phyloP scores from a whole-genome alignment of 768 basidiomycete genomes.

The Guyanaporus albipodus region DNA sequence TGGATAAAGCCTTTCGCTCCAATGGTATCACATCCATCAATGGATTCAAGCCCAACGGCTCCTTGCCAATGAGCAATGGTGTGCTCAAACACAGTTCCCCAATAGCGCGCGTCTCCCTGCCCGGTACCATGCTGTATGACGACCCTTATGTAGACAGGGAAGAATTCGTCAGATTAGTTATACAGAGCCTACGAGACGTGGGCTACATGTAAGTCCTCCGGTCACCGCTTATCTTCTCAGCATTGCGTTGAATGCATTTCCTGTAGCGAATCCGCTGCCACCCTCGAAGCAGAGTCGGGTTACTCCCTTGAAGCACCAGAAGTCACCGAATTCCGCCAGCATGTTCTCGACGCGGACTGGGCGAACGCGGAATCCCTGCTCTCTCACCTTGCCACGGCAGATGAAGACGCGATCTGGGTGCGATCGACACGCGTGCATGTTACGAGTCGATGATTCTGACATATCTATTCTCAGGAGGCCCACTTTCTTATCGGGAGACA shows the following conservation, averaged over 20 bases:
- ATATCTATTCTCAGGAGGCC: conserved; percentile 53
- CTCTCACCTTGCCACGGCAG: conserved; percentile 60
- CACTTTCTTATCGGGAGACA: conserved; percentile 89
- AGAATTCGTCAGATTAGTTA: conserved; percentile 84
- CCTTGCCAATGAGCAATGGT: conserved; percentile 48
- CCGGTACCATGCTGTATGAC: conserved; percentile 73
- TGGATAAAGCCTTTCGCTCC: conserved; percentile 31
- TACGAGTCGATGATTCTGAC: conserved; percentile 16
- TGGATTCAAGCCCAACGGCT: conserved; percentile 34
- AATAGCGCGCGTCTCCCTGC: conserved; percentile 60
- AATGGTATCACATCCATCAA: conserved; percentile 43
- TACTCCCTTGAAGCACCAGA: conserved; percentile 77
- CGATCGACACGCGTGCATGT: conserved; percentile 27
- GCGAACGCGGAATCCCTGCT: conserved; percentile 69
- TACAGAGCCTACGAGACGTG: conserved; percentile 87
- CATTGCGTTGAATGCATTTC: conserved; percentile 9
- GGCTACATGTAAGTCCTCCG: conserved; percentile 59
- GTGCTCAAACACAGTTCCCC: conserved; percentile 43
- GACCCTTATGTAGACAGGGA: conserved; percentile 80
- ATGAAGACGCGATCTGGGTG: conserved; percentile 69
- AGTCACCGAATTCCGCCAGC: conserved; percentile 75
- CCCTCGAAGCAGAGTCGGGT: conserved; percentile 90
- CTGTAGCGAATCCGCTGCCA: conserved; percentile 79
- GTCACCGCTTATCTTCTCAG: conserved; percentile 7
- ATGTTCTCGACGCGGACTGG: conserved; percentile 81